phyloP scores from a whole-genome alignment of 306 rosid species.

The Cotoneaster glaucophyllus region DNA sequence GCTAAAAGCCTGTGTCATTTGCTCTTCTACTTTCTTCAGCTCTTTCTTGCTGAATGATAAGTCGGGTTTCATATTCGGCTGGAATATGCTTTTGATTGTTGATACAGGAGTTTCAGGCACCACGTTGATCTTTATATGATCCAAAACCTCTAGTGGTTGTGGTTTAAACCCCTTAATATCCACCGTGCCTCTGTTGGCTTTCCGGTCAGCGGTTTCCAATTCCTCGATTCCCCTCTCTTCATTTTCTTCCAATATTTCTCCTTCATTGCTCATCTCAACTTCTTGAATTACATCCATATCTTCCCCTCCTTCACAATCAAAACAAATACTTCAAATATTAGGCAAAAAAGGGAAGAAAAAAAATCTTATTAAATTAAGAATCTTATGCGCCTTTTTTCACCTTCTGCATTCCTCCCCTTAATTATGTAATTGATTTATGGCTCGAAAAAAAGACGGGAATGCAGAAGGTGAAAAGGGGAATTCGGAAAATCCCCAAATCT shows the following conservation, averaged over 20 bases:
- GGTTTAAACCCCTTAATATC: conserved; percentile 24
- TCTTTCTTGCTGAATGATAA: conserved; percentile 47
- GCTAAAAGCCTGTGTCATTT: conserved; percentile 43
- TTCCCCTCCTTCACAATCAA: conserved; percentile 20
- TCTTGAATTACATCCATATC: conserved; percentile 55
- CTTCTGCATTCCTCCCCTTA: too few species aligned
- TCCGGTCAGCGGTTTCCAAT: conserved; percentile 2
- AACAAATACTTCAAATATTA: background rate
- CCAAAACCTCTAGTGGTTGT: conserved; percentile 43
- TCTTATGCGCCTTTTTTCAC: too few species aligned
- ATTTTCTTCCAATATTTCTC: conserved; percentile 12
- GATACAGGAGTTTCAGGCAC: conserved; percentile 51
- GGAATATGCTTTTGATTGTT: conserved; percentile 45
- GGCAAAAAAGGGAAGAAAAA: background rate
- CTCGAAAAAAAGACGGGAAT: too few species aligned
- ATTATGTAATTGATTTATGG: too few species aligned
- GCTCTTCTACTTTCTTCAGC: conserved; percentile 52
- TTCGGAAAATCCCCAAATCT: too few species aligned
- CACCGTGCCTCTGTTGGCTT: background rate
- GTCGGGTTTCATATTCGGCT: conserved; percentile 18
- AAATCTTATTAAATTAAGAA: background rate
- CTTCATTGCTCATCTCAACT: conserved; percentile 46
- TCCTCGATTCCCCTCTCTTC: conserved; percentile 17
- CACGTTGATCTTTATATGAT: conserved; percentile 53
- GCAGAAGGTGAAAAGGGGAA: too few species aligned